Percentiles rank a stretch among this genome's conserved stretches.
These are phyloP conservation scores for Lentinula sp. DNA, from an alignment of 768 basidiomycete genomes.

Conservation along the genomic window DNA sequence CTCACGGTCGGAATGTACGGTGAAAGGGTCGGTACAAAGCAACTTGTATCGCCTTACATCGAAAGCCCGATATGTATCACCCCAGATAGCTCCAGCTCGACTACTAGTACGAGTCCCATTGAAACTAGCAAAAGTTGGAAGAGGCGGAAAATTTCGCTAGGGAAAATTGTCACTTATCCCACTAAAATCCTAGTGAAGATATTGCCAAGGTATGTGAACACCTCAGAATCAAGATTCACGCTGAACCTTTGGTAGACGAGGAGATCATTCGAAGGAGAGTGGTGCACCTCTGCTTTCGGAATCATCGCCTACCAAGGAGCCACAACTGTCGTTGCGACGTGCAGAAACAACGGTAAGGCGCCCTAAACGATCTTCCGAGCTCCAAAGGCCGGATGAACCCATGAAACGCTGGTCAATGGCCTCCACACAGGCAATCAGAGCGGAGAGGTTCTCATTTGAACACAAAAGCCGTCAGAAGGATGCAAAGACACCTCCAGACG, in stretches of 20 bases:
- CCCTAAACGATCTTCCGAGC: neutral
- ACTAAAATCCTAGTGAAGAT: neutral
- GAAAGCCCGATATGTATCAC: neutral
- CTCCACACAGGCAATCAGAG: neutral
- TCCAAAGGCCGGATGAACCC: neutral
- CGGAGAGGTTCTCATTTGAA: neutral
- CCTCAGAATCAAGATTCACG: too few relatives aligned
- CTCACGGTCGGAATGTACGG: neutral
- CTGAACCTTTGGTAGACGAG: neutral
- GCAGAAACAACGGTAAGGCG: constrained; percentile 1
- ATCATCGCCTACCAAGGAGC: neutral
- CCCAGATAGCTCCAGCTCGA: neutral
- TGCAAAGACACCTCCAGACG: neutral
- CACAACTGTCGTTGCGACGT: neutral
- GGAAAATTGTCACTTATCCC: neutral
- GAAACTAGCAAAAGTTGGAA: neutral
- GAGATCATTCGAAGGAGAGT: neutral
- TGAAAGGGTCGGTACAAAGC: neutral
- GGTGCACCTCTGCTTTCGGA: neutral
- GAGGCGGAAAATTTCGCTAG: neutral
- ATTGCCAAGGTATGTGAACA: neutral
- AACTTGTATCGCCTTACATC: neutral
- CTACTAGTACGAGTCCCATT: neutral
- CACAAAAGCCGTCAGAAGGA: neutral
- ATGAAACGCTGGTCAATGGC: neutral